Conservation (phyloP, 2,329 filamentous ascomycete species). For the Cercospora beticola region DNA sequence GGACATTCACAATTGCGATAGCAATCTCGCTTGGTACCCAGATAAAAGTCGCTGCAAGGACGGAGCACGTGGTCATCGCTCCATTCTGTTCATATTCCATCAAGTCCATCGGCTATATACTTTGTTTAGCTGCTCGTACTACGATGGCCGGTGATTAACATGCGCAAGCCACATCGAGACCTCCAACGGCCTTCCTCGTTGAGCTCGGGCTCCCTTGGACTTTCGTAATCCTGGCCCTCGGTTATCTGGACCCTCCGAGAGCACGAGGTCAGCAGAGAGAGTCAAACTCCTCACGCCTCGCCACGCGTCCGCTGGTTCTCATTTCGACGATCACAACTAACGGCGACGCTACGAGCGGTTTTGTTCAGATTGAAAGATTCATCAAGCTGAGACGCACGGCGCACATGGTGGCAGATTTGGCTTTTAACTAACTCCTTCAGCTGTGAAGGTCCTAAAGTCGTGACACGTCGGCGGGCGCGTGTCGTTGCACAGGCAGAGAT, state of each 20-base stretch:
- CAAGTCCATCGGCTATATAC: background rate
- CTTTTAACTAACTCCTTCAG: slow-evolving; percentile 1
- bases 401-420: background rate
- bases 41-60: background rate
- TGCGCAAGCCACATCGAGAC: background rate
- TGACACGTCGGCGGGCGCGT: background rate
- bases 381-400: slow-evolving; percentile 10
- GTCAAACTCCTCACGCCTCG: background rate
- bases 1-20: background rate
- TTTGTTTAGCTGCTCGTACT: background rate
- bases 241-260: background rate
- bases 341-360: background rate
- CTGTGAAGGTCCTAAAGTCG: background rate
- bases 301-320: background rate
- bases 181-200: slow-evolving; percentile 1
- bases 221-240: background rate
- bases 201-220: background rate
- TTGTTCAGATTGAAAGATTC: background rate
- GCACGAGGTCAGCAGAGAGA: background rate
- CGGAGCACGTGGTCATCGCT: background rate
- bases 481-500: background rate
- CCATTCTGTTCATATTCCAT: background rate
- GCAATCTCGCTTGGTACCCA: background rate
- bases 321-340: background rate
- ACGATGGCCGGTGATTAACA: background rate